Evolutionary conservation across 2,329 filamentous ascomycete species (phyloP).

Genomic region (Hypoxylon sp.): DNA sequence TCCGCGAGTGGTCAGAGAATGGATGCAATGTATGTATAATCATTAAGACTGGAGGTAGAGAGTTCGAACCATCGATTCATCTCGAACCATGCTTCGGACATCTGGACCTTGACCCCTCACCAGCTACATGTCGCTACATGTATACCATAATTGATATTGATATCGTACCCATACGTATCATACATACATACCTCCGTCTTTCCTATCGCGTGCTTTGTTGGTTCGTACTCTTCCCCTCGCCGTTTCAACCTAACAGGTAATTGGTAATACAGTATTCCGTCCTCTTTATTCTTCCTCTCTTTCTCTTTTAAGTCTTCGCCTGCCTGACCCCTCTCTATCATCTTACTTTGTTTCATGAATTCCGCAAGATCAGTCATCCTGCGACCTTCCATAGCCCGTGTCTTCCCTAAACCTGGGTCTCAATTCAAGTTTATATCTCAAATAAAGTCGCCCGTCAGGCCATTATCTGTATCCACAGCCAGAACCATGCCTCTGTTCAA

Average conservation of each 20-base stretch:
- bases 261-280: slow-evolving; percentile 26
- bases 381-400: slow-evolving; percentile 33
- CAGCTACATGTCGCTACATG: background rate
- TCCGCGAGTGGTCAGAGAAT: background rate
- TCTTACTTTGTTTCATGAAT: slow-evolving; percentile 48
- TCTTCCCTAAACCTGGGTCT: slow-evolving; percentile 24
- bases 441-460: slow-evolving; percentile 23
- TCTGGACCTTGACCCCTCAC: slow-evolving; percentile 18
- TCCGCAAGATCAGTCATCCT: slow-evolving; percentile 37
- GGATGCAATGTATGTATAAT: background rate
- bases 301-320: slow-evolving; percentile 3
- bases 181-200: background rate
- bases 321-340: background rate
- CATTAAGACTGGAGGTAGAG: background rate
- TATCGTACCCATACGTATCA: background rate
- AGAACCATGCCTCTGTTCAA: slow-evolving; percentile 72
- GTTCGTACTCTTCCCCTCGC: slow-evolving; percentile 24
- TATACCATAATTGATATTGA: no score
- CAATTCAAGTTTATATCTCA: slow-evolving; percentile 10
- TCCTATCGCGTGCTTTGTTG: slow-evolving; percentile 27
- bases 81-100: slow-evolving; percentile 20
- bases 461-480: slow-evolving; percentile 44
- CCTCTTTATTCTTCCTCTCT: background rate
- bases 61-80: slow-evolving; percentile 19
- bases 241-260: slow-evolving; percentile 27